phyloP scores from a whole-genome alignment of 345 rosid species.

The Euphorbia tirucalli region DNA sequence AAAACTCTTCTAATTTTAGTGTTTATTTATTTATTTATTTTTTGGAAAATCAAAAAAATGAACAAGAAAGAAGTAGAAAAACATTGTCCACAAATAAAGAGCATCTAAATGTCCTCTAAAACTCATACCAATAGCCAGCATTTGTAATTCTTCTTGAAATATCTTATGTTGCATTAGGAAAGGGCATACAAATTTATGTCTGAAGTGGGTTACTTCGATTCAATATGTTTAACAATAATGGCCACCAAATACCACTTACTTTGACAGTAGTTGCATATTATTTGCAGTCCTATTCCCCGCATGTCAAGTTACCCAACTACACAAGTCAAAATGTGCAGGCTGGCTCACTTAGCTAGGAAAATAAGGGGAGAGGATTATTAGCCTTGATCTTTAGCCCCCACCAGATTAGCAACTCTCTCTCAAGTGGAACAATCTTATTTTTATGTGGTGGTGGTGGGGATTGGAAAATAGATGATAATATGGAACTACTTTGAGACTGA shows the following conservation, averaged over 20 bases:
- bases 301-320: neutral
- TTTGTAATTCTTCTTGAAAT: neutral
- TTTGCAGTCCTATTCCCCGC: neutral
- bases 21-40: no score
- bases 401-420: neutral
- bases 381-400: conserved; percentile 14
- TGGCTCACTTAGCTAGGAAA: neutral
- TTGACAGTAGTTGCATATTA: neutral
- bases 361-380: conserved; percentile 2
- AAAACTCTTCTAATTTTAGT: no score
- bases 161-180: neutral
- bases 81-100: no score
- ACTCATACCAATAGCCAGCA: no score
- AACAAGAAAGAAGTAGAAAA: no score
- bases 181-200: neutral
- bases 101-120: neutral
- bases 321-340: conserved; percentile 21
- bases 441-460: conserved; percentile 22
- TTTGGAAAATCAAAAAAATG: no score
- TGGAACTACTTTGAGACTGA: conserved; percentile 33
- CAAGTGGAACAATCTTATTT: conserved; percentile 17
- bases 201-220: conserved; percentile 17
- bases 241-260: conserved; percentile 23
- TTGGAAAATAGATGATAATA: conserved; percentile 10
- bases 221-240: conserved; percentile 6